Conservation (phyloP, 2,329 filamentous ascomycete genomes). For the Colletotrichum graminicola region DNA sequence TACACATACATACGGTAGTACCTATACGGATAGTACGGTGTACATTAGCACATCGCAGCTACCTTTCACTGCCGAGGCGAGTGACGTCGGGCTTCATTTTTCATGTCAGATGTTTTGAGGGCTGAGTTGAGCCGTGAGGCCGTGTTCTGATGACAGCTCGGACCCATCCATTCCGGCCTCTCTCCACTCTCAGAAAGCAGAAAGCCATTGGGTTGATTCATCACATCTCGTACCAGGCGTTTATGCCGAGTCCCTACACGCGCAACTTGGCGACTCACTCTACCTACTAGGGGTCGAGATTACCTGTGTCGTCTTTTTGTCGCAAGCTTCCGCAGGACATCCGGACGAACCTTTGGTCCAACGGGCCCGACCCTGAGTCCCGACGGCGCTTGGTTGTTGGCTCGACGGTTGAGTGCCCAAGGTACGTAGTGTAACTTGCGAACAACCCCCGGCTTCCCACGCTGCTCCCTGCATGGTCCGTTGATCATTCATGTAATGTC, state of each 20-base stretch:
- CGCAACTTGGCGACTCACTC: background rate
- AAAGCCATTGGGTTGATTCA: background rate
- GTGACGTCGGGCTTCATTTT: slow-evolving; percentile 2
- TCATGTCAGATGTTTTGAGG: background rate
- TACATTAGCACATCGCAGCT: background rate
- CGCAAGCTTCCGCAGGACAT: slow-evolving; percentile 5
- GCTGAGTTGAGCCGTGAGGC: background rate
- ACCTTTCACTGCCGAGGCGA: slow-evolving; percentile 5
- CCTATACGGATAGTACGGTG: no score
- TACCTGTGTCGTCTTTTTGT: background rate
- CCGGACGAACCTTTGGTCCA: slow-evolving; percentile 28
- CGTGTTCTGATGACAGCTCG: background rate
- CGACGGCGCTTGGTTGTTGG: background rate
- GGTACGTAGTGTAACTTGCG: background rate
- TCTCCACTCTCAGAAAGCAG: background rate
- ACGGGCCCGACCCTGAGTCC: background rate
- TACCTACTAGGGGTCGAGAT: background rate
- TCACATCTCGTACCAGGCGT: slow-evolving; percentile 1
- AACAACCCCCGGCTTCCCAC: background rate
- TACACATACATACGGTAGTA: no score
- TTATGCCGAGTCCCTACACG: background rate
- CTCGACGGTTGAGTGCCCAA: background rate
- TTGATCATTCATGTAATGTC: background rate
- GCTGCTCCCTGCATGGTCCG: background rate
- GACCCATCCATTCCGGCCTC: background rate